phyloP scores from a whole-genome alignment of 2,329 filamentous ascomycete genomes.

The Coniochaeta ligniaria region DNA sequence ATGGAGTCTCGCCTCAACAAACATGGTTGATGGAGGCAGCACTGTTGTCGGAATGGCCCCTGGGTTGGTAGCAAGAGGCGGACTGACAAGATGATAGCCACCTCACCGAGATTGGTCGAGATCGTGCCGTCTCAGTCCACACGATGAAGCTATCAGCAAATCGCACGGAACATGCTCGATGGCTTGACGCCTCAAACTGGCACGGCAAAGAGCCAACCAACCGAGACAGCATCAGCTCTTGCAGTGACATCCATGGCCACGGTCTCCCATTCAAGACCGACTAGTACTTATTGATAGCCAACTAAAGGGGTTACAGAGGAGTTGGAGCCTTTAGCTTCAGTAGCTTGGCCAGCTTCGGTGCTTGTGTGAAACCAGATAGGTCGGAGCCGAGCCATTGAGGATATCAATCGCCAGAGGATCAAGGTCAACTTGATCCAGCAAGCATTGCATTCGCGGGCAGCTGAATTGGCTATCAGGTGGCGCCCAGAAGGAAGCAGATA shows the following conservation, averaged over 20 bases:
- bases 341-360: background rate
- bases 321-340: background rate
- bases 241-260: background rate
- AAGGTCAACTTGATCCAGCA: background rate
- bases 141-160: conserved; percentile 7
- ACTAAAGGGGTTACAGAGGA: background rate
- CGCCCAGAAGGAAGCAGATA: background rate
- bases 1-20: background rate
- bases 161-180: background rate
- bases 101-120: background rate
- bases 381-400: background rate
- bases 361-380: background rate
- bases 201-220: background rate
- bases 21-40: background rate
- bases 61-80: background rate
- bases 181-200: background rate
- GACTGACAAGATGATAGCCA: background rate
- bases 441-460: background rate
- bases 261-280: background rate
- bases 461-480: background rate
- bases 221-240: background rate
- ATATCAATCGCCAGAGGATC: background rate
- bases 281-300: background rate
- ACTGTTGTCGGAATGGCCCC: background rate
- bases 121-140: background rate